phyloP scores from a whole-genome alignment of 495 filamentous ascomycete genomes.

The Pyronema domesticum region DNA sequence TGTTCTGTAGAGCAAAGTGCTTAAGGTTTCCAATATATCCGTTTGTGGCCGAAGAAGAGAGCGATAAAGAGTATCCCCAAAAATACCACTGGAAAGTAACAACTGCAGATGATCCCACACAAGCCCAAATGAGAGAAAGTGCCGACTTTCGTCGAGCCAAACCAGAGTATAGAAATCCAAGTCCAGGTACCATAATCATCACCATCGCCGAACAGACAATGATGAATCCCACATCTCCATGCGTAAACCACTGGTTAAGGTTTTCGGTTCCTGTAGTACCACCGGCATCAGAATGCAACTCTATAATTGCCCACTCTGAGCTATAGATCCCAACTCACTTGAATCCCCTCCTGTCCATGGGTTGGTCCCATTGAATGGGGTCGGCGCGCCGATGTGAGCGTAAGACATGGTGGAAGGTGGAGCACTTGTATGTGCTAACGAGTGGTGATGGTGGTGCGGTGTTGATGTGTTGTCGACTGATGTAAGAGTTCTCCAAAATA shows the following conservation, averaged over 20 bases:
- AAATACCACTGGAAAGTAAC: conserved; percentile 98
- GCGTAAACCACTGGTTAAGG: conserved; percentile 24
- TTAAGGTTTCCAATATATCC: conserved; percentile 70
- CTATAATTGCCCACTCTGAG: background rate
- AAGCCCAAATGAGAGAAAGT: conserved; percentile 87
- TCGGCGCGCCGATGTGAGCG: conserved; percentile 63
- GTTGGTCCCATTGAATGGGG: conserved; percentile 58
- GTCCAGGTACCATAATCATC: conserved; percentile 78
- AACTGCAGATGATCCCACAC: conserved; percentile 74
- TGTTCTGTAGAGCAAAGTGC: conserved; percentile 70
- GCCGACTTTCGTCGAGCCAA: conserved; percentile 90
- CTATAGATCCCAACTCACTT: conserved; percentile 37
- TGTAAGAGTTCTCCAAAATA: background rate
- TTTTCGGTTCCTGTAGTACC: conserved; percentile 11
- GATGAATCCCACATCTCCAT: conserved; percentile 73
- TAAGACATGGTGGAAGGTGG: conserved; percentile 42
- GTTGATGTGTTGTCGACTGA: background rate
- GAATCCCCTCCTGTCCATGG: conserved; percentile 58
- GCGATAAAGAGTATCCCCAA: conserved; percentile 91
- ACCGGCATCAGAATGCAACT: background rate
- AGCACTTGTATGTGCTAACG: background rate
- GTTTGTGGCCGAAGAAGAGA: conserved; percentile 65
- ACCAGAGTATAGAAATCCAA: conserved; percentile 98
- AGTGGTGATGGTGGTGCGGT: background rate
- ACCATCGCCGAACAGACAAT: conserved; percentile 88